Evolutionary conservation across 1,284 basidiomycete species (phyloP).

Genomic region (Pisolithus thermaeus): DNA sequence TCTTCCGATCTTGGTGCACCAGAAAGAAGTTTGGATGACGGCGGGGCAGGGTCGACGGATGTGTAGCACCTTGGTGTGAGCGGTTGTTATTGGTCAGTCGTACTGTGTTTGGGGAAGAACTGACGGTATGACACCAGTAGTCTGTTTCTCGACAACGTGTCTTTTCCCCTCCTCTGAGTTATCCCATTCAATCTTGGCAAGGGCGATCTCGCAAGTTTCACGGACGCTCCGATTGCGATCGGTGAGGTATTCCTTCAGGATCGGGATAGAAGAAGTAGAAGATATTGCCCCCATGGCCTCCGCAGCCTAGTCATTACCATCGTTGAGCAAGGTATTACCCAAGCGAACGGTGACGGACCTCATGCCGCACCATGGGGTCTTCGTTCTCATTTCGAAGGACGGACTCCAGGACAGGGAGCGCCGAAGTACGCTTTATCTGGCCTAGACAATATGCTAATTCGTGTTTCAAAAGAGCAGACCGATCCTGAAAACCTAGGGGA

Average conservation of each 20-base stretch:
- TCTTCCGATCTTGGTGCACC: constrained; percentile 47
- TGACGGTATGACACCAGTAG: constrained; percentile 33
- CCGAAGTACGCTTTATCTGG: constrained; percentile 75
- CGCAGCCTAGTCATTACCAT: constrained; percentile 60
- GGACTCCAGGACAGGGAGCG: constrained; percentile 74
- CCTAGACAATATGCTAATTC: constrained; percentile 97
- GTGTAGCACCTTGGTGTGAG: constrained; percentile 47
- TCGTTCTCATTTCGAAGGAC: constrained; percentile 69
- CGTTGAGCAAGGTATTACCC: constrained; percentile 3
- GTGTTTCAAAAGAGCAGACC: constrained; percentile 91
- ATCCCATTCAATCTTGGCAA: constrained; percentile 94
- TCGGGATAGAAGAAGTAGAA: constrained; percentile 55
- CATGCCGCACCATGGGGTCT: constrained; percentile 98
- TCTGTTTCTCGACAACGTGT: constrained; percentile 31
- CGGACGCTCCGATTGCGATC: constrained; percentile 80
- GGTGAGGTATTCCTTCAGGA: constrained; percentile 69
- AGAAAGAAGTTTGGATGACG: constrained; percentile 56
- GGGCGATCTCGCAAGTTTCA: constrained; percentile 97
- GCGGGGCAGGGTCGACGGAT: constrained; percentile 94
- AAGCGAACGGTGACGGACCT: constrained; percentile 45
- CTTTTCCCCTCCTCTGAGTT: constrained; percentile 66
- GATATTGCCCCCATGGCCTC: constrained; percentile 98
- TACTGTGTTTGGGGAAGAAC: constrained; percentile 10
- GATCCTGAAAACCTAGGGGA: constrained; percentile 74
- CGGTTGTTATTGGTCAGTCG: background rate